Evolutionary conservation across 768 basidiomycete genomes (phyloP).

Genomic region (Tricholoma terreum): DNA sequence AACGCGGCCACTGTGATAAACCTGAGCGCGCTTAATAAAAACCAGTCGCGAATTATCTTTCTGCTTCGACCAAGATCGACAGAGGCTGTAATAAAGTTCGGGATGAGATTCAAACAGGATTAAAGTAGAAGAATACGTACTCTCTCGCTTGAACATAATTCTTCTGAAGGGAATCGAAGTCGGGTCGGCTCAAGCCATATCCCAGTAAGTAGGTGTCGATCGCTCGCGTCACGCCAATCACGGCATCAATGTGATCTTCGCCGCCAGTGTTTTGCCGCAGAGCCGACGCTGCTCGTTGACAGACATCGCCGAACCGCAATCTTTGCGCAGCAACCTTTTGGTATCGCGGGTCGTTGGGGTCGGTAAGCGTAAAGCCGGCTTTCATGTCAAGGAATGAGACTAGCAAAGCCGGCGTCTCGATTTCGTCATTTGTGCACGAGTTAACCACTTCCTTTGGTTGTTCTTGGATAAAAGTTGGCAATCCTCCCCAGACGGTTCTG

Average conservation of each 20-base stretch:
- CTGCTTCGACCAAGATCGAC: slow-evolving; percentile 68
- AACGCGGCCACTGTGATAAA: slow-evolving; percentile 72
- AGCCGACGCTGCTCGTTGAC: slow-evolving; percentile 64
- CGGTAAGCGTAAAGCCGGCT: slow-evolving; percentile 71
- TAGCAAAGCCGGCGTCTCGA: slow-evolving; percentile 70
- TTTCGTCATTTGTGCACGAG: slow-evolving; percentile 55
- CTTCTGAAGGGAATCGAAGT: slow-evolving; percentile 65
- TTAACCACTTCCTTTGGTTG: slow-evolving; percentile 54
- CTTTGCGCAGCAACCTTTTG: slow-evolving; percentile 58
- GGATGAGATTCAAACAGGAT: not conserved
- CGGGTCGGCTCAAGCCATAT: slow-evolving; percentile 59
- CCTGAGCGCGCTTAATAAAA: slow-evolving; percentile 73
- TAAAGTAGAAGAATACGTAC: slow-evolving; percentile 33
- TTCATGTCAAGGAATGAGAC: slow-evolving; percentile 62
- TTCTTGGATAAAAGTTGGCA: slow-evolving; percentile 67
- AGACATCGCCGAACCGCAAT: slow-evolving; percentile 60
- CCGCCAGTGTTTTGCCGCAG: slow-evolving; percentile 59
- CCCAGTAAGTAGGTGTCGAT: slow-evolving; percentile 75
- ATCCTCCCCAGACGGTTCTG: slow-evolving; percentile 73
- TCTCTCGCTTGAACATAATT: slow-evolving; percentile 60
- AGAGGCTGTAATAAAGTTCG: slow-evolving; percentile 39
- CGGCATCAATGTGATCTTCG: slow-evolving; percentile 86
- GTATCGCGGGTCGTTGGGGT: slow-evolving; percentile 74
- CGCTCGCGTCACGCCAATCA: slow-evolving; percentile 66
- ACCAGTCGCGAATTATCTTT: slow-evolving; percentile 73